Percentiles rank a stretch among this genome's conserved stretches.
These are phyloP conservation scores for Xanthoparmelia taractica DNA, from an alignment of 495 filamentous ascomycete genomes.

Conservation along the genomic window DNA sequence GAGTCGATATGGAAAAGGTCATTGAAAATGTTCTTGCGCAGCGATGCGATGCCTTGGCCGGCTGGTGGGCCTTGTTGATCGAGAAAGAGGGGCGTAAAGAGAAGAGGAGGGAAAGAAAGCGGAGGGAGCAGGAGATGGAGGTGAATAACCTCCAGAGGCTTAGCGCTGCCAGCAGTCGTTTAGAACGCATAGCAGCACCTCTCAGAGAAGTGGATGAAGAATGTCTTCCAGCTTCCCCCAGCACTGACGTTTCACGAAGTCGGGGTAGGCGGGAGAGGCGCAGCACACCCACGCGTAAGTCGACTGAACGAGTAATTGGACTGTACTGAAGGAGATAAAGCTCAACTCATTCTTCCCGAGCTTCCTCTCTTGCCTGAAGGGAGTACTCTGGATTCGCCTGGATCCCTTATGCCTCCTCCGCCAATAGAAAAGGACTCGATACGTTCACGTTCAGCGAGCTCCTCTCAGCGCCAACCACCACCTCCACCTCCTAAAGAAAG, in stretches of 20 bases:
- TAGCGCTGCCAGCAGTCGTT: constrained; percentile 75
- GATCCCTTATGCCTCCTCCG: constrained; percentile 47
- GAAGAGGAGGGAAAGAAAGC: constrained; percentile 69
- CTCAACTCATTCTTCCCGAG: constrained; percentile 51
- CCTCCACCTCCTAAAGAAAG: constrained; percentile 84
- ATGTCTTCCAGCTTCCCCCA: constrained; percentile 34
- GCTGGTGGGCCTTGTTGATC: constrained; percentile 93
- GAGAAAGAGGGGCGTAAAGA: constrained; percentile 95
- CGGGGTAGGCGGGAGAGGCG: constrained; percentile 51
- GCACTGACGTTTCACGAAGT: constrained; percentile 31
- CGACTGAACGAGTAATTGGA: neutral
- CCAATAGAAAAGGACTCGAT: constrained; percentile 74
- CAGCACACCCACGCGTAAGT: constrained; percentile 40
- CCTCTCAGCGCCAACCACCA: constrained; percentile 62
- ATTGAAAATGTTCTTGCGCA: constrained; percentile 90
- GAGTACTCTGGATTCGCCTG: constrained; percentile 33
- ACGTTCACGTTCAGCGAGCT: constrained; percentile 50
- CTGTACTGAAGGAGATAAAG: constrained; percentile 22
- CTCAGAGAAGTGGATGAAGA: constrained; percentile 71
- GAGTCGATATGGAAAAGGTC: constrained; percentile 87
- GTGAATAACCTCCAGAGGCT: constrained; percentile 71
- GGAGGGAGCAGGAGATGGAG: constrained; percentile 76
- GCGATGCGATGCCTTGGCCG: constrained; percentile 79
- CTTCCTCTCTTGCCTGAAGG: constrained; percentile 66
- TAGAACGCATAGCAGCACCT: constrained; percentile 69